These are phyloP conservation scores for Gynochthodes officinalis DNA, from an alignment of 257 asterid genomes.

Conservation along the genomic window DNA sequence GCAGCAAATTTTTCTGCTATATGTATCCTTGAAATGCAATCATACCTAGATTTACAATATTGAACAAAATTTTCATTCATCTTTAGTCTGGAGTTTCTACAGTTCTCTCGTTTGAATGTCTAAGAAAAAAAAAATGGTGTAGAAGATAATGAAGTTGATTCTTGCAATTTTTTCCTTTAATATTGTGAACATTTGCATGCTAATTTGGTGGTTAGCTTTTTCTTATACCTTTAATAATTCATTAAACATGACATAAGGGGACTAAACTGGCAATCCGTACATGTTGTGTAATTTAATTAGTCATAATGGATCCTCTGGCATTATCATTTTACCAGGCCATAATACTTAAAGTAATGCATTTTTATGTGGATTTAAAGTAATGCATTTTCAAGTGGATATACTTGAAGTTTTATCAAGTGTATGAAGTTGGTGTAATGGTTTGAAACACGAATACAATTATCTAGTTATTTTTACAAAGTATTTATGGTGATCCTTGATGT, in stretches of 20 bases:
- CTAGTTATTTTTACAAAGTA: too few species aligned
- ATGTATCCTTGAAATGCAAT: conserved; percentile 63
- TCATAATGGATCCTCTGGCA: too few species aligned
- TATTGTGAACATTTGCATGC: neutral
- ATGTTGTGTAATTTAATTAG: too few species aligned
- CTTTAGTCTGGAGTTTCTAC: neutral
- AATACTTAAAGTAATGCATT: neutral
- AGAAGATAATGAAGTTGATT: too few species aligned
- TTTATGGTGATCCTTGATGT: too few species aligned
- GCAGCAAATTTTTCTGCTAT: conserved; percentile 75
- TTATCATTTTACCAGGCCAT: neutral
- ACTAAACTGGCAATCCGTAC: too few species aligned
- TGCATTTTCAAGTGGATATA: too few species aligned
- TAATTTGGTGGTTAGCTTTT: neutral
- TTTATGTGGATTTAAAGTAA: neutral
- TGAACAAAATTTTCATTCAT: neutral
- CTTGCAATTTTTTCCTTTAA: too few species aligned
- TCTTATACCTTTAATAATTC: neutral
- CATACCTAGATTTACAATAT: neutral
- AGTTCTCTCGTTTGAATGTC: neutral
- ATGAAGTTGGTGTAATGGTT: too few species aligned
- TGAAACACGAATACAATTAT: too few species aligned
- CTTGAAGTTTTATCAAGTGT: too few species aligned
- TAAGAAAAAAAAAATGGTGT: neutral
- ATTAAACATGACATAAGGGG: neutral